These are phyloP conservation scores for Scytalidium sp. DNA, from an alignment of 2,329 filamentous ascomycete genomes.

Conservation along the genomic window DNA sequence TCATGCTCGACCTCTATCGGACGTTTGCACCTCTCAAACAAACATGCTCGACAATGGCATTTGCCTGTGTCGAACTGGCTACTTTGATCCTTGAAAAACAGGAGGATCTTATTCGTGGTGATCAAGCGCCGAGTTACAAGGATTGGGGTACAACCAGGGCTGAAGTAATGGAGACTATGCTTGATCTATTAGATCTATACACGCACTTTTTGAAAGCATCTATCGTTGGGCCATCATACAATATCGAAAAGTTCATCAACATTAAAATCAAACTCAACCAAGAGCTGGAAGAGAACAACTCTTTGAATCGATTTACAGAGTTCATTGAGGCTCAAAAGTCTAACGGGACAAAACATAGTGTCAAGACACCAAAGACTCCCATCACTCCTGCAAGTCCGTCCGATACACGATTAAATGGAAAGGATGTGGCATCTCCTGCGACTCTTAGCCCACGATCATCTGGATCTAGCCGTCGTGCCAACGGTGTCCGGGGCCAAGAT, in stretches of 20 bases:
- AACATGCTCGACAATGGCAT: constrained; percentile 78
- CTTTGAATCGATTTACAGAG: constrained; percentile 61
- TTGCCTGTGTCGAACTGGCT: constrained; percentile 79
- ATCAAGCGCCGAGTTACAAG: constrained; percentile 45
- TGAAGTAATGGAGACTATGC: constrained; percentile 70
- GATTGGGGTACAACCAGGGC: constrained; percentile 45
- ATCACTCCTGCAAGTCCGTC: constrained; percentile 30
- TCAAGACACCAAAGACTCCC: constrained; percentile 30
- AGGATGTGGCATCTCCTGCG: constrained; percentile 23
- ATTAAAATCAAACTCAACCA: constrained; percentile 86
- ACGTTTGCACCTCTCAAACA: constrained; percentile 93
- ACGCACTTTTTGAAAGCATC: constrained; percentile 77
- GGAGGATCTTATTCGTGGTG: constrained; percentile 44
- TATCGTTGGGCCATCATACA: constrained; percentile 68
- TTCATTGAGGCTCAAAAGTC: constrained; percentile 42
- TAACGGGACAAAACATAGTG: constrained; percentile 29
- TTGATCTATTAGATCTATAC: constrained; percentile 90
- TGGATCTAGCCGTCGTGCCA: constrained; percentile 19
- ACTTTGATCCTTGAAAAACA: constrained; percentile 62
- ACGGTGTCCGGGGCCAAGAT: constrained; percentile 44
- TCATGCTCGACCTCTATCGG: constrained; percentile 86
- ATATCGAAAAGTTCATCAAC: constrained; percentile 76
- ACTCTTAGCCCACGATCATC: constrained; percentile 27
- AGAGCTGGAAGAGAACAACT: constrained; percentile 63
- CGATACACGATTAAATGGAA: constrained; percentile 26